Evolutionary conservation across 768 basidiomycete species (phyloP), one percentile per base, ranked within the genome.

Genomic region (Calvatia gigantea): DNA sequence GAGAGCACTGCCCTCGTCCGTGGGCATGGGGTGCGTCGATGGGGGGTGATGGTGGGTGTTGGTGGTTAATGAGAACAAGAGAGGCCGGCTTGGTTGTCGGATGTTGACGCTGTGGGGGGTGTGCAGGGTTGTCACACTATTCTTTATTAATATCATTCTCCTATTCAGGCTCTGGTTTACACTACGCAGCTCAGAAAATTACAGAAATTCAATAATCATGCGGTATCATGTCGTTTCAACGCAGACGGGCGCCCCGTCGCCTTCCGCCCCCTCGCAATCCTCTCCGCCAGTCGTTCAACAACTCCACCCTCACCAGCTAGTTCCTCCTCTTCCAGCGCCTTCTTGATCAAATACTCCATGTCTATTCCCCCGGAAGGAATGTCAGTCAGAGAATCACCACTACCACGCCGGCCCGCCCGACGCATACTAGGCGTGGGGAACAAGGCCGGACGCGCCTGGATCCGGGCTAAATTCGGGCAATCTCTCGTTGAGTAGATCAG

Each of bases 401-500:
- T 81, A 74, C 64, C 63, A 14, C 62, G 39, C 14, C 54, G 23
- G n/a, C 19, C 15, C n/a, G 54, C 60, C 37, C 64, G 54, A 1
- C 67, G 68, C 75, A 88, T 89, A 58, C 81, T 84, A 9, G 86
- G 85, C 14, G 78, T 81, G 0, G 86, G 76, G 64, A 84, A 84
- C 52, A 78, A 74, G 4, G 76, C 75, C 31, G 72, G 69, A 12
- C 64, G 39, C 54, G 31, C 17, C 32, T 38, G 31, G n/a, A 25
- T 60, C 60, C 60, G 73, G 66, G 61, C 78, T 69, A 70, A 82
- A 82, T 54, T 75, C 70, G 2, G 89, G 90, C 17, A 92, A 69
- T 54, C 87, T 85, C 66, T 91, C 89, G 70, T 92, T 92, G 45
- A 76, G 74, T 23, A 86, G 63, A 69, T 91, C 89, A 32, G 83